phyloP scores from a whole-genome alignment of 1,284 basidiomycete species.

The Crepidotus sp. region DNA sequence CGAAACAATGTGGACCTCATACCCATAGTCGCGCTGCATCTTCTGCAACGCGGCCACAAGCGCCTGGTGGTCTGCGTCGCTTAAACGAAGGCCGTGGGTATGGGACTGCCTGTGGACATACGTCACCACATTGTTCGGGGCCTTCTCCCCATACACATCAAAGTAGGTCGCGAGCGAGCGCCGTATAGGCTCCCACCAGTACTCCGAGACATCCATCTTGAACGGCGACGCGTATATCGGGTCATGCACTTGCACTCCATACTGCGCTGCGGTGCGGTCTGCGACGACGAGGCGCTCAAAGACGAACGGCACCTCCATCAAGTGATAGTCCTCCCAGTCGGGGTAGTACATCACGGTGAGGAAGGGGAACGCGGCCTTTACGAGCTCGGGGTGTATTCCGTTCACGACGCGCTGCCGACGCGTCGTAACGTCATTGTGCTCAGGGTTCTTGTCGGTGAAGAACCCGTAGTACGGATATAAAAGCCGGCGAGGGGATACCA shows the following conservation, averaged over 20 bases:
- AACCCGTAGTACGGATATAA: conserved; percentile 60
- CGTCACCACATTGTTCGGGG: conserved; percentile 47
- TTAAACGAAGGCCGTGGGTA: conserved; percentile 35
- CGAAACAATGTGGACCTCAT: conserved; percentile 60
- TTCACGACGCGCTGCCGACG: conserved; percentile 38
- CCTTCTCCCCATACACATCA: conserved; percentile 24
- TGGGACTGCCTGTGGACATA: conserved; percentile 62
- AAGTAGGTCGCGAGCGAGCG: conserved; percentile 46
- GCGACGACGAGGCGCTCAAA: conserved; percentile 70
- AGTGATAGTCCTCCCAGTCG: conserved; percentile 70
- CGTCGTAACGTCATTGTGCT: conserved; percentile 36
- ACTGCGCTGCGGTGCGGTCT: conserved; percentile 60
- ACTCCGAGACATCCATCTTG: conserved; percentile 35
- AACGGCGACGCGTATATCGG: conserved; percentile 51
- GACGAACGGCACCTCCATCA: conserved; percentile 60
- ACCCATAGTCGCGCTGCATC: conserved; percentile 50
- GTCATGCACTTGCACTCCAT: conserved; percentile 24
- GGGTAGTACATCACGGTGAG: conserved; percentile 58
- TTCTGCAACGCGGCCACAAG: conserved; percentile 43
- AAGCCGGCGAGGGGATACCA: conserved; percentile 62
- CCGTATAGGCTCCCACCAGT: conserved; percentile 72
- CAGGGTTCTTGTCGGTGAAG: conserved; percentile 45
- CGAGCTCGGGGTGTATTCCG: conserved; percentile 56
- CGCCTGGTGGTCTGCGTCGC: conserved; percentile 40
- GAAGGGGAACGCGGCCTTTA: conserved; percentile 65